Evolutionary conservation across 495 filamentous ascomycete species (phyloP).

Genomic region (Glutinoglossum americanum): DNA sequence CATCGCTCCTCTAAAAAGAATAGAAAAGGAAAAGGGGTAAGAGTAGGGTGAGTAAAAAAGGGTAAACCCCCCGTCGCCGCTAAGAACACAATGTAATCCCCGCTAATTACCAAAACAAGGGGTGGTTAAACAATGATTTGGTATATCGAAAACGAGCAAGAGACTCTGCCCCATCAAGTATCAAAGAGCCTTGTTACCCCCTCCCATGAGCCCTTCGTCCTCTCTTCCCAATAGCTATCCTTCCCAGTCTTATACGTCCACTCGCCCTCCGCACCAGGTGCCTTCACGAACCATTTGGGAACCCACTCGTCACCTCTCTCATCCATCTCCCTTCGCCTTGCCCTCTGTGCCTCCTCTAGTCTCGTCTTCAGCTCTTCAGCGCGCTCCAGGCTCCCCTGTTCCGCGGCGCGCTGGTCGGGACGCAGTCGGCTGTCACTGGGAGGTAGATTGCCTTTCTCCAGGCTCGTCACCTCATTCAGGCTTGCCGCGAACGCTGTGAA

Average conservation of each 20-base stretch:
- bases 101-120: too few species aligned
- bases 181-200: constrained; percentile 55
- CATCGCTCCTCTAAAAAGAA: too few species aligned
- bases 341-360: constrained; percentile 71
- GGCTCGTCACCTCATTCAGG: constrained; percentile 67
- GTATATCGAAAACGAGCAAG: too few species aligned
- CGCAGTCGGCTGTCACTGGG: constrained; percentile 63
- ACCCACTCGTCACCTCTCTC: constrained; percentile 42
- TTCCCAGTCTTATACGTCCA: constrained; percentile 66
- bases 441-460: constrained; percentile 53
- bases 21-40: too few species aligned
- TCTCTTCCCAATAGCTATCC: constrained; percentile 84
- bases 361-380: constrained; percentile 67
- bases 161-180: too few species aligned
- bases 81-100: too few species aligned
- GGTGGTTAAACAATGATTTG: too few species aligned
- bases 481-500: constrained; percentile 67
- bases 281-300: constrained; percentile 66
- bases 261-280: constrained; percentile 36
- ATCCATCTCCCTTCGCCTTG: constrained; percentile 54
- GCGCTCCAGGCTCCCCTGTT: constrained; percentile 59
- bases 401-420: constrained; percentile 80
- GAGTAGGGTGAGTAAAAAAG: too few species aligned
- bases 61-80: too few species aligned
- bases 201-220: constrained; percentile 41